Evolutionary conservation across 2,329 filamentous ascomycete species (phyloP).

Genomic region (Dactylonectria estremocensis): DNA sequence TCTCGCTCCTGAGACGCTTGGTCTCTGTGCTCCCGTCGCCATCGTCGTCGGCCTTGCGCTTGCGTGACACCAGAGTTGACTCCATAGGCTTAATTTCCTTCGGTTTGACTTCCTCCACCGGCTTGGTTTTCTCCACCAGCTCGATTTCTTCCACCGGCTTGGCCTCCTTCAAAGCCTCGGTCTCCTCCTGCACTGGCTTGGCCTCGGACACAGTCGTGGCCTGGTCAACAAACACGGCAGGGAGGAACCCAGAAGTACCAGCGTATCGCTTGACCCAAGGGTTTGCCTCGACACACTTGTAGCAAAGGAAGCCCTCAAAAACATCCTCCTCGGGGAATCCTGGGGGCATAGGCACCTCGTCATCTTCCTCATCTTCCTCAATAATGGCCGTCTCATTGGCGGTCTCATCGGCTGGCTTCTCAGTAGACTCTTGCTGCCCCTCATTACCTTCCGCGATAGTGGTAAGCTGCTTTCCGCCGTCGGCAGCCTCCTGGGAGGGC

Average conservation of each 20-base stretch:
- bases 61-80: slow-evolving; percentile 61
- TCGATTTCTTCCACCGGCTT: slow-evolving; percentile 20
- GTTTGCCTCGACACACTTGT: slow-evolving; percentile 89
- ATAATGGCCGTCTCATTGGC: slow-evolving; percentile 41
- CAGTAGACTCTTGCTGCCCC: slow-evolving; percentile 40
- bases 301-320: slow-evolving; percentile 93
- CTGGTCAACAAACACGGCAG: slow-evolving; percentile 73
- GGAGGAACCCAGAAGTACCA: slow-evolving; percentile 83
- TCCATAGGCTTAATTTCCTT: slow-evolving; percentile 26
- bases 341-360: slow-evolving; percentile 79
- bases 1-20: slow-evolving; percentile 70
- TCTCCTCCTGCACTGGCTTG: slow-evolving; percentile 22
- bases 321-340: slow-evolving; percentile 92
- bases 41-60: slow-evolving; percentile 77
- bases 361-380: slow-evolving; percentile 64
- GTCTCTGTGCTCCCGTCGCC: slow-evolving; percentile 53
- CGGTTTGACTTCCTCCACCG: slow-evolving; percentile 21
- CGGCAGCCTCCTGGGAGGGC: slow-evolving; percentile 23
- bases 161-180: slow-evolving; percentile 25
- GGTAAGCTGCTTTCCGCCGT: slow-evolving; percentile 53
- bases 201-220: slow-evolving; percentile 7
- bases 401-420: slow-evolving; percentile 24
- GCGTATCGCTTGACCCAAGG: slow-evolving; percentile 95
- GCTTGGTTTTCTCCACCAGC: slow-evolving; percentile 22
- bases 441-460: slow-evolving; percentile 68